Evolutionary conservation across 208 protist species (phyloP).

Genomic region (Porcisia hertigi): DNA sequence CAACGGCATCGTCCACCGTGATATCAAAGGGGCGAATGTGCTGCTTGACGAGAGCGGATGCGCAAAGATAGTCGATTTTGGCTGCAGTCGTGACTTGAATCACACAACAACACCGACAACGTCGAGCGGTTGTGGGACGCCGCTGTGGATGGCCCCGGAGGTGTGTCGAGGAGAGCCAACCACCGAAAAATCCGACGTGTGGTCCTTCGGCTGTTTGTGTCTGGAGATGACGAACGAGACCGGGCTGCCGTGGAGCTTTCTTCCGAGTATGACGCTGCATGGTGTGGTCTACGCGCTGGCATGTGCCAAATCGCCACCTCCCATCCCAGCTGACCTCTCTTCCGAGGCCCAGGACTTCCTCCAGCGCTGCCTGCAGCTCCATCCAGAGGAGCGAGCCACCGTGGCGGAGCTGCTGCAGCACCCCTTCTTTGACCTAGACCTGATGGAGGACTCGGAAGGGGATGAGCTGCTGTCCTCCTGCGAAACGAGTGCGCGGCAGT

Average conservation of each 20-base stretch:
- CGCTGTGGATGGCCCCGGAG: slow-evolving; percentile 86
- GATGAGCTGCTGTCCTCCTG: slow-evolving; percentile 49
- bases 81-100: slow-evolving; percentile 81
- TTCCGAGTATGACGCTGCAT: slow-evolving; percentile 49
- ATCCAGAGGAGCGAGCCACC: slow-evolving; percentile 63
- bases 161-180: slow-evolving; percentile 73
- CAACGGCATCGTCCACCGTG: slow-evolving; percentile 84
- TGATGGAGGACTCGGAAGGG: slow-evolving; percentile 42
- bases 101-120: slow-evolving; percentile 46
- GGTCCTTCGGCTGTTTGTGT: slow-evolving; percentile 80
- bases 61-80: slow-evolving; percentile 94
- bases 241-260: slow-evolving; percentile 69
- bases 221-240: slow-evolving; percentile 82
- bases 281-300: slow-evolving; percentile 70
- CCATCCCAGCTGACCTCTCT: slow-evolving; percentile 62
- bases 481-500: slow-evolving; percentile 36
- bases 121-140: slow-evolving; percentile 58
- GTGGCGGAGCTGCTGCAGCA: slow-evolving; percentile 72
- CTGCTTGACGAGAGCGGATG: slow-evolving; percentile 81
- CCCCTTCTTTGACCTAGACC: slow-evolving; percentile 68
- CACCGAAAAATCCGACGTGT: slow-evolving; percentile 79
- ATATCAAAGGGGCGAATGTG: slow-evolving; percentile 93
- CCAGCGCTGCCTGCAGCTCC: slow-evolving; percentile 47
- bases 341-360: slow-evolving; percentile 70
- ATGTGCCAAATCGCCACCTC: slow-evolving; percentile 51